phyloP scores from a whole-genome alignment of 352 stramenopile genomes.

The Globisporangium barbulae region DNA sequence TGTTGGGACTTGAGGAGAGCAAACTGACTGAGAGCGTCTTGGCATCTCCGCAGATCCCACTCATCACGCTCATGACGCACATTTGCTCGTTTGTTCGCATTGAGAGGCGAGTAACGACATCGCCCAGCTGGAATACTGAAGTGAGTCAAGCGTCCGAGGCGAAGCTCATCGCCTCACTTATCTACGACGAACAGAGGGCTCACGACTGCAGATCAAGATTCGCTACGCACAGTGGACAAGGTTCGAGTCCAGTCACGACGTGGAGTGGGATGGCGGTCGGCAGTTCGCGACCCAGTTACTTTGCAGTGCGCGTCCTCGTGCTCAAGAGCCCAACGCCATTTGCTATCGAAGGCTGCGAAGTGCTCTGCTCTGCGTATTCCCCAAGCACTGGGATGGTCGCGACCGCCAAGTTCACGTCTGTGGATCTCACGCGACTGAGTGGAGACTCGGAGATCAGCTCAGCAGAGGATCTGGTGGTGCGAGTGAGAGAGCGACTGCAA shows the following conservation, averaged over 20 bases:
- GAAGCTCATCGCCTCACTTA: constrained; percentile 8
- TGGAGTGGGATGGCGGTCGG: constrained; percentile 16
- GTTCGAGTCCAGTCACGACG: neutral
- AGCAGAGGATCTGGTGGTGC: constrained; percentile 5
- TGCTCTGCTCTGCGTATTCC: constrained; percentile 25
- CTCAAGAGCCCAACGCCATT: constrained; percentile 9
- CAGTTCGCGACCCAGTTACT: neutral
- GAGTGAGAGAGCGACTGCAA: constrained; percentile 3
- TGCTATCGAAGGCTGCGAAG: neutral
- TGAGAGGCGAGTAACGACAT: neutral
- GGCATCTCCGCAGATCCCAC: constrained; percentile 7
- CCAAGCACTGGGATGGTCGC: constrained; percentile 20
- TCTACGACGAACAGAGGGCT: constrained; percentile 7
- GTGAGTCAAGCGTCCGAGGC: constrained; percentile 10
- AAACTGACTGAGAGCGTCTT: constrained; percentile 2
- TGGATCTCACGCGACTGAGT: neutral
- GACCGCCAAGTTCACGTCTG: neutral
- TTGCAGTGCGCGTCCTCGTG: constrained; percentile 14
- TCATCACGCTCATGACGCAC: constrained; percentile 29
- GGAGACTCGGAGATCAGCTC: neutral
- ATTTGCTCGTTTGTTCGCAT: constrained; percentile 41
- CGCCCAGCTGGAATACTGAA: neutral
- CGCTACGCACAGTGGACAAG: neutral
- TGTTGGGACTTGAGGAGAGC: constrained; percentile 18
- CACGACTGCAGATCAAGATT: neutral